Base-by-base conservation (phyloP, 257 asterid species). In the Paulownia fortunei region DNA sequence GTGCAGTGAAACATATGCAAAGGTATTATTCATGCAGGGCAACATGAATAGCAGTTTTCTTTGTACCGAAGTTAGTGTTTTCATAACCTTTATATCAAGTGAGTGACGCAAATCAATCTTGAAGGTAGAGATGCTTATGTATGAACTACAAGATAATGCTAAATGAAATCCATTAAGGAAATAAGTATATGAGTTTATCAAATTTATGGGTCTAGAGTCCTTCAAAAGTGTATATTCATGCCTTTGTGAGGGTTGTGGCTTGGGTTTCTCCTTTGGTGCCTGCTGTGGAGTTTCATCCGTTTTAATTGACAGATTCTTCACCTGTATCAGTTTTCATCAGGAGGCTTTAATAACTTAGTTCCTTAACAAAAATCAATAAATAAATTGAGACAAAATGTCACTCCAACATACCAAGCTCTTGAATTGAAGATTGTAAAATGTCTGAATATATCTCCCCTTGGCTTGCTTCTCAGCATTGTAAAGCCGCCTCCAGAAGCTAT, bases 401-500 rank as follows among this genome's bases (percentile, higher is more conserved):
- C 19, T n/a, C 26, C 39, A 49, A 52, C 30, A 42, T 89, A 92
- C 99, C 95, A 91, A 88, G 81, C 76, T 89, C 83, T 89, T 89
- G 77, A 82, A 92, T 44, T 91, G 89, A 41, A 94, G 95, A 76
- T 90, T 90, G 84, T 92, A 92, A 81, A 94, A 89, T 30, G 91
- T 80, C 69, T 92, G 91, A 37, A 90, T 83, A 69, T 94, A 94
- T 88, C 92, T 87, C 83, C 85, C 86, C 78, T 87, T 91, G 7
- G 97, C 97, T 61, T 81, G 88, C 82, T 89, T 94, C 89, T 90
- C 94, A 11, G 76, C 84, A 5, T 68, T 84, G 79, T 87, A 58
- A 80, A 89, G 32, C 76, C 82, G 84, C 83, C 90, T 90, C 98
- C 98, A 94, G 81, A 91, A 92, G 84, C 92, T 86, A 76, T 94